These are phyloP conservation scores for Emericellopsis atlantica DNA, from an alignment of 2,329 filamentous ascomycete genomes.

Conservation along the genomic window DNA sequence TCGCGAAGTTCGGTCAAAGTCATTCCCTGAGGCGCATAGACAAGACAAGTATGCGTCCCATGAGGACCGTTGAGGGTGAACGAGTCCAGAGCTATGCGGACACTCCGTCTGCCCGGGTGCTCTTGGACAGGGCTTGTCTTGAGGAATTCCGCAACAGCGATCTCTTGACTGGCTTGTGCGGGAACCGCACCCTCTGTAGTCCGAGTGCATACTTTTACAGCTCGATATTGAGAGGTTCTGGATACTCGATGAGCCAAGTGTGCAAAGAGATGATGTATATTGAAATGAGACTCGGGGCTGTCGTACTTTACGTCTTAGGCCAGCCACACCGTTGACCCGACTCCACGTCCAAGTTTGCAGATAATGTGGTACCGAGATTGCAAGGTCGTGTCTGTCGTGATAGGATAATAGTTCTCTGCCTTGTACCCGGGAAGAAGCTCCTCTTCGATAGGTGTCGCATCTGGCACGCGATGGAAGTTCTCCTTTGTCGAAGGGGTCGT, in stretches of 20 bases:
- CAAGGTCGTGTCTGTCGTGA: slow-evolving; percentile 1
- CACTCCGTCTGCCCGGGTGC: slow-evolving; percentile 1
- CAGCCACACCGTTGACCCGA: slow-evolving; percentile 6
- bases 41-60: slow-evolving; percentile 2
- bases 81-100: not conserved
- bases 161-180: slow-evolving; percentile 2
- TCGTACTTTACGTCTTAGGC: slow-evolving; percentile 3
- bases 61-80: slow-evolving; percentile 3
- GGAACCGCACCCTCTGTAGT: slow-evolving; percentile 1
- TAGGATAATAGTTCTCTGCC: slow-evolving; percentile 4
- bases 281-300: not conserved
- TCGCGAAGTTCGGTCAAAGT: slow-evolving; percentile 2
- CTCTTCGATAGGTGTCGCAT: slow-evolving; percentile 4
- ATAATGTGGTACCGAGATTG: slow-evolving; percentile 3
- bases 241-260: not conserved
- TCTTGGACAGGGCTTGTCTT: slow-evolving; percentile 2
- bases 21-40: slow-evolving; percentile 4
- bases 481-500: slow-evolving; percentile 2
- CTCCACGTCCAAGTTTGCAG: slow-evolving; percentile 5
- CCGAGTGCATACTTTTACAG: slow-evolving; percentile 4
- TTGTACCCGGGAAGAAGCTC: slow-evolving; percentile 5
- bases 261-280: not conserved
- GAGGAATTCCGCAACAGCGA: slow-evolving; percentile 3
- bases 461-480: slow-evolving; percentile 1
- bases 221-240: slow-evolving; percentile 4